Evolutionary conservation across 129 eudicot species (phyloP).

Genomic region (sunflower (Helianthus annuus)): DNA sequence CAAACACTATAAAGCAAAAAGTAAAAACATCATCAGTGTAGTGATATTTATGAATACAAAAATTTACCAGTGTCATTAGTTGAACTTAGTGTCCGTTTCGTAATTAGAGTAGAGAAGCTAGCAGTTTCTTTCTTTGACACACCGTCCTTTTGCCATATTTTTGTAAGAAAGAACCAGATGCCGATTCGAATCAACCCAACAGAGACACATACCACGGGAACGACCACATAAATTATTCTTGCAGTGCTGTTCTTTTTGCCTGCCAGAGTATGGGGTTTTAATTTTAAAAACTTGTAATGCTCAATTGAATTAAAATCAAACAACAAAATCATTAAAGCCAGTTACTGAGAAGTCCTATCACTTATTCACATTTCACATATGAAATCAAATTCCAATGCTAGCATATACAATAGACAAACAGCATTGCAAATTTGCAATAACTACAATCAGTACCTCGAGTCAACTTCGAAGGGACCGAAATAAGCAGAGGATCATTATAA

Average conservation of each 20-base stretch:
- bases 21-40: not conserved
- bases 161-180: too few species aligned
- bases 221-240: too few species aligned
- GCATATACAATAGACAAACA: not conserved
- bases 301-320: not conserved
- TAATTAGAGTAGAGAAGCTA: conserved; percentile 33
- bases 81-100: conserved; percentile 20
- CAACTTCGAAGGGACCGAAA: not conserved
- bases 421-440: not conserved
- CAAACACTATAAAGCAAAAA: not conserved
- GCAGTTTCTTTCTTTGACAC: conserved; percentile 13
- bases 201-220: too few species aligned
- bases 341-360: not conserved
- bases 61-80: conserved; percentile 24
- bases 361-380: not conserved
- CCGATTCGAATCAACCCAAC: too few species aligned
- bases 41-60: not conserved
- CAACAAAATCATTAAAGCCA: not conserved
- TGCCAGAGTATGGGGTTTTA: not conserved
- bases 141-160: too few species aligned
- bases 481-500: conserved; percentile 25
- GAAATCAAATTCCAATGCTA: not conserved
- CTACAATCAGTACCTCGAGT: conserved; percentile 24
- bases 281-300: not conserved
- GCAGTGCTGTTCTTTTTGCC: too few species aligned